Evolutionary conservation across 2,329 filamentous ascomycete genomes (phyloP).

Genomic region (Pseudogymnoascus sp.): DNA sequence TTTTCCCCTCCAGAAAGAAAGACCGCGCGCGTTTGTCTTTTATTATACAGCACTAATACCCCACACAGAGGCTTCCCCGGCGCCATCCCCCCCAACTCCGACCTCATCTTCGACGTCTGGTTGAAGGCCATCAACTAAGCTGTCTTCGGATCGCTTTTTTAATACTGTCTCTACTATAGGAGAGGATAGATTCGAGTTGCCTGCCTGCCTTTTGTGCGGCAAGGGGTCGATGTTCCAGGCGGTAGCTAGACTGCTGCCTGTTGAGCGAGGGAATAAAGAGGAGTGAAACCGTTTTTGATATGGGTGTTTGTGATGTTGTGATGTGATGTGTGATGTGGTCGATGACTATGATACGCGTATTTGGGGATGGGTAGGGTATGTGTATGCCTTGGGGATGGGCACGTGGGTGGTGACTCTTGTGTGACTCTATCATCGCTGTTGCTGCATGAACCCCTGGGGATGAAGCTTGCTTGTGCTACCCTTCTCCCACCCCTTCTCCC

Average conservation of each 20-base stretch:
- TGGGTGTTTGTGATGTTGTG: no score
- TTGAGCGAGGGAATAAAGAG: neutral
- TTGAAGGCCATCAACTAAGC: slow-evolving; percentile 53
- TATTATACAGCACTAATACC: no score
- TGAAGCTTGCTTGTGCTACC: neutral
- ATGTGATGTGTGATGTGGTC: neutral
- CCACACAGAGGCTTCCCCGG: slow-evolving; percentile 63
- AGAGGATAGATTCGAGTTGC: neutral
- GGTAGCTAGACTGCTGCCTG: neutral
- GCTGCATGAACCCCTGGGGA: neutral
- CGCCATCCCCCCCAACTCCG: slow-evolving; percentile 66
- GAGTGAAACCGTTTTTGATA: neutral
- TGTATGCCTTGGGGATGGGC: neutral
- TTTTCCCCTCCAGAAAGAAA: neutral
- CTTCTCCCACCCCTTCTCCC: no score
- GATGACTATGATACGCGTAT: neutral
- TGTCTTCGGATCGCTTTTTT: neutral
- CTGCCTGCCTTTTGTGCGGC: neutral
- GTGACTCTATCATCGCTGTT: neutral
- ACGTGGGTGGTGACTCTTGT: neutral
- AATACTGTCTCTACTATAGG: neutral
- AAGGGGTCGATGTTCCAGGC: neutral
- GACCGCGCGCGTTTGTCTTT: neutral
- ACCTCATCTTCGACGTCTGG: slow-evolving; percentile 70
- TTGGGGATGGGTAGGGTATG: neutral